Evolutionary conservation across 345 rosid species (phyloP).

Genomic region (Acer negundo): DNA sequence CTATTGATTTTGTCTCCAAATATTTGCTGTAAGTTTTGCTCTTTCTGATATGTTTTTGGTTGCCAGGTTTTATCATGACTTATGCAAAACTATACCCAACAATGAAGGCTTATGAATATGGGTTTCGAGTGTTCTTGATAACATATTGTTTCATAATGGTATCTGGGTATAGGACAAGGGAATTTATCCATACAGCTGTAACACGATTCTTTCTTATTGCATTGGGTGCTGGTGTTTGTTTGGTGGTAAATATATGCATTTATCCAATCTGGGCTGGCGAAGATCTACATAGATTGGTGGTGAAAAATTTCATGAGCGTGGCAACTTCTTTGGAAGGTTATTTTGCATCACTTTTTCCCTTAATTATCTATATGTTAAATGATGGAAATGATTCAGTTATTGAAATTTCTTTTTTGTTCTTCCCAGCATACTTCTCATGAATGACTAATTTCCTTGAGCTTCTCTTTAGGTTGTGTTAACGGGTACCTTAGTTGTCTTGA

Average conservation of each 20-base stretch:
- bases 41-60: conserved; percentile 24
- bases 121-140: conserved; percentile 85
- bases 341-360: neutral
- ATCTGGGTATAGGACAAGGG: conserved; percentile 84
- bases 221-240: conserved; percentile 80
- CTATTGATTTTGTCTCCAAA: conserved; percentile 13
- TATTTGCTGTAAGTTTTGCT: conserved; percentile 7
- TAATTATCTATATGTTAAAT: neutral
- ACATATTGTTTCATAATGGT: conserved; percentile 78
- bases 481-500: conserved; percentile 72
- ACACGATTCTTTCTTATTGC: conserved; percentile 80
- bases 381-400: neutral
- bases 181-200: conserved; percentile 70
- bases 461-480: conserved; percentile 62
- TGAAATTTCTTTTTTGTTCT: neutral
- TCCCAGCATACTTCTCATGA: conserved; percentile 7
- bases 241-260: conserved; percentile 76
- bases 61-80: conserved; percentile 68
- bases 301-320: conserved; percentile 76
- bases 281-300: conserved; percentile 88
- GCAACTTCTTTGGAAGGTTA: conserved; percentile 90
- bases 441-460: conserved; percentile 22
- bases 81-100: conserved; percentile 76
- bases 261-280: conserved; percentile 99
- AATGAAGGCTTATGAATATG: conserved; percentile 92